Conservation (phyloP, 129 eudicot genomes). For the Cynara cardunculus region DNA sequence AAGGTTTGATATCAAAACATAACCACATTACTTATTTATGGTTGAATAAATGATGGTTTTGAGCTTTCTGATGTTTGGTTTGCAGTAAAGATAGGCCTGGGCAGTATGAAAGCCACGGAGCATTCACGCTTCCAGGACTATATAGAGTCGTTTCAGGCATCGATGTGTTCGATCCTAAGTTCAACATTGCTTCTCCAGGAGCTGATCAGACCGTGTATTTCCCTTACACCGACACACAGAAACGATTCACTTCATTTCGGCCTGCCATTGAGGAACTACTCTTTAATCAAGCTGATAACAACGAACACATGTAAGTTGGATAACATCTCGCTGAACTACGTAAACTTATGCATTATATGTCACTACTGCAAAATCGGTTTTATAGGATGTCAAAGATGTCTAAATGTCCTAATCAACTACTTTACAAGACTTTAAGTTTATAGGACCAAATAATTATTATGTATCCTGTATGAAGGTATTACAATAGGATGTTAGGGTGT, state of each 20-base stretch:
- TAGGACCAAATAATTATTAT: too few species aligned
- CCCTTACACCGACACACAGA: slow-evolving; percentile 69
- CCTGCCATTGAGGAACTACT: slow-evolving; percentile 86
- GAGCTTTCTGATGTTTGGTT: slow-evolving; percentile 12
- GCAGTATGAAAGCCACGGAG: slow-evolving; percentile 88
- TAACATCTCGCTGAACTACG: neutral
- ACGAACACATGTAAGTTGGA: slow-evolving; percentile 73
- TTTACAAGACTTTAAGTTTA: too few species aligned
- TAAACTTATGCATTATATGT: neutral
- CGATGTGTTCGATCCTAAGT: slow-evolving; percentile 89
- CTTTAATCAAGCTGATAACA: slow-evolving; percentile 62
- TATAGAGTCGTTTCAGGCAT: slow-evolving; percentile 89
- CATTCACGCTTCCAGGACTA: slow-evolving; percentile 87
- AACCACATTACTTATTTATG: neutral
- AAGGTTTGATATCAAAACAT: slow-evolving; percentile 45
- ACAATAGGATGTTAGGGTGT: too few species aligned
- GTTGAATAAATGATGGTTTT: neutral
- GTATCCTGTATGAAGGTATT: too few species aligned
- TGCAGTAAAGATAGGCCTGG: slow-evolving; percentile 98
- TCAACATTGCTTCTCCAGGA: slow-evolving; percentile 96
- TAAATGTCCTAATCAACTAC: neutral
- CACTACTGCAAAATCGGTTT: too few species aligned
- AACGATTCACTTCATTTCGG: slow-evolving; percentile 62
- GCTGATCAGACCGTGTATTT: slow-evolving; percentile 95
- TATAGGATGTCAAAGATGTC: neutral